Percentiles rank a stretch among this genome's conserved stretches.
Conservation (phyloP, 169 alveolate species). For the Cryptosporidium meleagridis region DNA sequence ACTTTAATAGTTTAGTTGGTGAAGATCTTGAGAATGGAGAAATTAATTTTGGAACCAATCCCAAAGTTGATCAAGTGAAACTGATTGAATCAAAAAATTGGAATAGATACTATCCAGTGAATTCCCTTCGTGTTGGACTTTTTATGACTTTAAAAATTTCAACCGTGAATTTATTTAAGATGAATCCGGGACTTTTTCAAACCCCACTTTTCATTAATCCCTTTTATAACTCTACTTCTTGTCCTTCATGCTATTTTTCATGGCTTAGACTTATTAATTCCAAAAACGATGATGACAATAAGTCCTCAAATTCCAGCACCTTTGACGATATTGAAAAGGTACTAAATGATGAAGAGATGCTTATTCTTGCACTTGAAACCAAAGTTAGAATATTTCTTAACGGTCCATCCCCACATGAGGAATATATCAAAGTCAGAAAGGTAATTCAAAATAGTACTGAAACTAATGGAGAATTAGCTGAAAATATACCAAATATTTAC, state of each 20-base stretch:
- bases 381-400: slow-evolving; percentile 29
- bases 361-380: slow-evolving; percentile 32
- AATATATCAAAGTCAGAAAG: neutral
- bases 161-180: slow-evolving; percentile 15
- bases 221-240: slow-evolving; percentile 18
- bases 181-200: slow-evolving; percentile 21
- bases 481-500: neutral
- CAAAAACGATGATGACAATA: neutral
- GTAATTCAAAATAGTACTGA: neutral
- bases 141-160: slow-evolving; percentile 57
- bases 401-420: slow-evolving; percentile 3
- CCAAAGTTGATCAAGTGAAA: slow-evolving; percentile 1
- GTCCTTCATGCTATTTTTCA: slow-evolving; percentile 61
- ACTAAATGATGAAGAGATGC: slow-evolving; percentile 32
- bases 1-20: slow-evolving; percentile 17
- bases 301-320: neutral
- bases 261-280: slow-evolving; percentile 24
- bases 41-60: neutral
- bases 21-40: neutral
- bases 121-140: slow-evolving; percentile 53
- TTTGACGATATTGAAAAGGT: neutral
- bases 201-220: slow-evolving; percentile 57
- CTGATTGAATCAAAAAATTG: slow-evolving; percentile 19
- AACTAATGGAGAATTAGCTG: neutral
- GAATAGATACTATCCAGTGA: slow-evolving; percentile 43